A percentile compares a stretch with the other conserved stretches of the same genome.
phyloP scores from a whole-genome alignment of 2,329 filamentous ascomycete species.

The Sarocladium oryzae region DNA sequence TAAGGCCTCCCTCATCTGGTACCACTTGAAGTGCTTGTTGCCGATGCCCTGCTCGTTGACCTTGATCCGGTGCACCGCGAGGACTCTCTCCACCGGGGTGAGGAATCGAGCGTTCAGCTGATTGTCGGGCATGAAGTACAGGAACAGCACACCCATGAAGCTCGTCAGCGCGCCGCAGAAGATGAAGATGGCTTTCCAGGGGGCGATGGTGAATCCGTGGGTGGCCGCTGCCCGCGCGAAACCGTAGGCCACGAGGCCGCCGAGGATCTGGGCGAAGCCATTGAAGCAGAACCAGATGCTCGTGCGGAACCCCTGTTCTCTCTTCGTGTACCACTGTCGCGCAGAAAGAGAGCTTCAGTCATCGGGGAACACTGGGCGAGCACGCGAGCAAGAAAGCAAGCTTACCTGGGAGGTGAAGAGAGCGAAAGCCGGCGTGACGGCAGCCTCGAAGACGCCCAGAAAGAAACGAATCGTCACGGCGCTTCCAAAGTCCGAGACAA shows the following conservation, averaged over 20 bases:
- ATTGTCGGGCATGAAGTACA: constrained; percentile 37
- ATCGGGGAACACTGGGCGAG: too few relatives aligned
- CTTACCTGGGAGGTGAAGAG: constrained; percentile 27
- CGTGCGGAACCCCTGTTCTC: constrained; percentile 19
- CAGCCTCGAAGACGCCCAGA: constrained; percentile 25
- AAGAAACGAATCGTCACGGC: constrained; percentile 25
- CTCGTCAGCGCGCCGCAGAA: constrained; percentile 42
- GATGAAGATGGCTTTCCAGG: constrained; percentile 43
- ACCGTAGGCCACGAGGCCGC: constrained; percentile 19
- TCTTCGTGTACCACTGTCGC: constrained; percentile 9
- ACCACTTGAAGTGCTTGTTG: constrained; percentile 36
- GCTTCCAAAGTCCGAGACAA: constrained; percentile 16
- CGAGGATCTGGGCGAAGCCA: constrained; percentile 18
- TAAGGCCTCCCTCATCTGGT: constrained; percentile 38
- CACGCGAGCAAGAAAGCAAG: too few relatives aligned
- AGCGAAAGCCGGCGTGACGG: constrained; percentile 23
- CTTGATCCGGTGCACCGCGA: constrained; percentile 55
- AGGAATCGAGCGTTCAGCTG: constrained; percentile 44
- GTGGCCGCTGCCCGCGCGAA: constrained; percentile 15
- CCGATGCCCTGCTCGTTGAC: constrained; percentile 45
- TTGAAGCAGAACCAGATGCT: constrained; percentile 22
- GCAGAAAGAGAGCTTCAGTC: neutral
- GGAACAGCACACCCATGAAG: constrained; percentile 36
- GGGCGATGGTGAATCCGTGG: constrained; percentile 21
- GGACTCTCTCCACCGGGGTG: constrained; percentile 25